Conservation (phyloP, 352 stramenopile species). For the Pythium aphanidermatum region DNA sequence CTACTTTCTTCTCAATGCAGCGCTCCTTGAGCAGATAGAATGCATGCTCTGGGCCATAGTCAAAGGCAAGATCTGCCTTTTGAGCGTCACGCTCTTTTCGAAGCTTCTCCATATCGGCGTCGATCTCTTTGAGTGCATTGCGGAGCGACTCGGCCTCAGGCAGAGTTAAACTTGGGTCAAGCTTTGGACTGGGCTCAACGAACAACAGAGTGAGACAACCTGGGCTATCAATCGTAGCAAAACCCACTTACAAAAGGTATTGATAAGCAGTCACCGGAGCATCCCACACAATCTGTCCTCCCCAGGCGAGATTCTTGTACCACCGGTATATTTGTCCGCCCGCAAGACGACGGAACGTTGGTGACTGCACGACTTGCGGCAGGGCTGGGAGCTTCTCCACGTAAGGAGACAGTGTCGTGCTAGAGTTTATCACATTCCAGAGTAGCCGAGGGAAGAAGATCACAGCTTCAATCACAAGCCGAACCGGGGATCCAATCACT, state of each 20-base stretch:
- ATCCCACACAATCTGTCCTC: conserved; percentile 53
- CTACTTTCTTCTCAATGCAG: conserved; percentile 73
- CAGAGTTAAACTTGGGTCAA: conserved; percentile 48
- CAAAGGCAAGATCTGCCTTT: conserved; percentile 27
- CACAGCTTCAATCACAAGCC: conserved; percentile 39
- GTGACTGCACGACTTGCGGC: conserved; percentile 16
- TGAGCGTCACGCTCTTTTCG: conserved; percentile 45
- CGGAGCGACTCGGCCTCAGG: conserved; percentile 65
- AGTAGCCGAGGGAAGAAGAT: conserved; percentile 43
- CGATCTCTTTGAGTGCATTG: conserved; percentile 56
- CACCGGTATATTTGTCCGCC: conserved; percentile 38
- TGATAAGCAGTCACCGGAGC: conserved; percentile 56
- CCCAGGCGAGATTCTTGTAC: conserved; percentile 45
- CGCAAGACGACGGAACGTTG: conserved; percentile 57
- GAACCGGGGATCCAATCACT: conserved; percentile 47
- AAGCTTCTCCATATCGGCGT: conserved; percentile 49
- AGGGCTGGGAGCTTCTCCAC: conserved; percentile 33
- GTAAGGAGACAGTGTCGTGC: conserved; percentile 12
- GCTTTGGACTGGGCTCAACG: conserved; percentile 31
- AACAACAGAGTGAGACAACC: conserved; percentile 4
- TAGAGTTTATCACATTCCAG: conserved; percentile 33
- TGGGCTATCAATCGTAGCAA: background rate
- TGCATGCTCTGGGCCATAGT: conserved; percentile 66
- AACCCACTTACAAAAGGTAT: conserved; percentile 66
- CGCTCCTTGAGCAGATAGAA: conserved; percentile 71